Conservation (phyloP, 345 rosid genomes). For the Bruguiera sexangula region DNA sequence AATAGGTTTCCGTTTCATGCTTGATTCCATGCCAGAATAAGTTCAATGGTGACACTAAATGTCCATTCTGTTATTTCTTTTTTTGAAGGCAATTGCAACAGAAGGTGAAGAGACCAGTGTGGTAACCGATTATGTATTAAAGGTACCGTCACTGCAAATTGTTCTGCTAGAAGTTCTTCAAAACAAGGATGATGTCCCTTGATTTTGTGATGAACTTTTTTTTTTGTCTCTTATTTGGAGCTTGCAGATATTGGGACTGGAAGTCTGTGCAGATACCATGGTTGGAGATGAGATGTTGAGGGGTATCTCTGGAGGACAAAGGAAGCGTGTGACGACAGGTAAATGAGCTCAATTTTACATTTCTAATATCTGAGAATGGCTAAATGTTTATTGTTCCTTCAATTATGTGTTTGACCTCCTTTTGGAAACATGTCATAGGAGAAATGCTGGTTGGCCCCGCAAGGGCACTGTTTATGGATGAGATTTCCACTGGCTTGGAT, state of each 20-base stretch:
- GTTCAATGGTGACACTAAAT: not conserved
- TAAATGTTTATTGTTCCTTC: not conserved
- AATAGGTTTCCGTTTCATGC: not conserved
- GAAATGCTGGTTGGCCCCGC: conserved; percentile 78
- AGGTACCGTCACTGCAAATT: conserved; percentile 36
- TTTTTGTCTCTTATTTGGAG: not conserved
- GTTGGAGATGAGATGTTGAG: conserved; percentile 62
- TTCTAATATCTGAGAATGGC: not conserved
- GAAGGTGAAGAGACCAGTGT: conserved; percentile 57
- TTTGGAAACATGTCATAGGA: conserved; percentile 28
- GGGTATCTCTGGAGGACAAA: conserved; percentile 75
- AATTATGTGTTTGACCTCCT: not conserved
- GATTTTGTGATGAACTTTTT: not conserved
- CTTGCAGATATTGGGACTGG: conserved; percentile 61
- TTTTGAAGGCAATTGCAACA: conserved; percentile 48
- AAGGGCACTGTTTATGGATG: conserved; percentile 69
- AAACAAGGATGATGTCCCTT: not conserved
- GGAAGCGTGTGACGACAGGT: conserved; percentile 38
- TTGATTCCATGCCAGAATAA: not conserved
- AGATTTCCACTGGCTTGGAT: conserved; percentile 77
- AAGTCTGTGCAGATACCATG: conserved; percentile 57
- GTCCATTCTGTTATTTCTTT: not conserved
- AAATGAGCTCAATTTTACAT: conserved; percentile 3
- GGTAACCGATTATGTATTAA: conserved; percentile 69
- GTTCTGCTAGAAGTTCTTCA: not conserved